Conservation (phyloP, 2,329 filamentous ascomycete genomes). For the Aspergillus terreus region DNA sequence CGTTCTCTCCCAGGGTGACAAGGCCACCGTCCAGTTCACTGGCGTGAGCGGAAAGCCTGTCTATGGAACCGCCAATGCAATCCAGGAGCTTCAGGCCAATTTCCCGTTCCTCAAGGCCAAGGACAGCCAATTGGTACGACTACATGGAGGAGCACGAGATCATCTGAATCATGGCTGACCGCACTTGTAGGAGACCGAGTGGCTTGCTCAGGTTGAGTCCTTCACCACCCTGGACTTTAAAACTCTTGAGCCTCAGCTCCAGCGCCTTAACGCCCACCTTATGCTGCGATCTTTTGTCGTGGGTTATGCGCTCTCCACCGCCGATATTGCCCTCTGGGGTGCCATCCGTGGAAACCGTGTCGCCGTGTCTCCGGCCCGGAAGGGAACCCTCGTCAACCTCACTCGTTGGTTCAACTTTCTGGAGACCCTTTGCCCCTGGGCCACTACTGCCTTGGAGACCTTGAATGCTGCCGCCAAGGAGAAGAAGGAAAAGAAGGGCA, state of each 20-base stretch:
- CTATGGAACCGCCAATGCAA: slow-evolving; percentile 27
- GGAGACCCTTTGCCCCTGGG: slow-evolving; percentile 75
- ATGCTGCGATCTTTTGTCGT: slow-evolving; percentile 81
- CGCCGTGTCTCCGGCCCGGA: slow-evolving; percentile 75
- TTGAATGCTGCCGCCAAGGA: slow-evolving; percentile 66
- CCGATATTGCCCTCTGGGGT: slow-evolving; percentile 80
- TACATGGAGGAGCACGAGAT: neutral
- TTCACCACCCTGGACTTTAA: slow-evolving; percentile 70
- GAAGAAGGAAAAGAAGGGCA: slow-evolving; percentile 66
- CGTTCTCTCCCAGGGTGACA: slow-evolving; percentile 30
- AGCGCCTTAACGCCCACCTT: slow-evolving; percentile 80
- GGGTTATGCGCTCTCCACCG: slow-evolving; percentile 71
- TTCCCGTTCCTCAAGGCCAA: slow-evolving; percentile 37
- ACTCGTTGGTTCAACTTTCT: slow-evolving; percentile 85
- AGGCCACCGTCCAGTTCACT: slow-evolving; percentile 32
- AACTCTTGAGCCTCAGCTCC: slow-evolving; percentile 68
- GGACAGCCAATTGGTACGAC: slow-evolving; percentile 32
- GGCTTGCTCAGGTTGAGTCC: slow-evolving; percentile 52
- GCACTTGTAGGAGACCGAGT: slow-evolving; percentile 45
- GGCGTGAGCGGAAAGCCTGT: slow-evolving; percentile 25
- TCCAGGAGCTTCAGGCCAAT: slow-evolving; percentile 30
- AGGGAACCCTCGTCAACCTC: slow-evolving; percentile 71
- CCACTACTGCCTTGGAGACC: slow-evolving; percentile 65
- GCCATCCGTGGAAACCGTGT: slow-evolving; percentile 79
- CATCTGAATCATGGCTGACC: slow-evolving; percentile 4